Percentiles rank a stretch among this genome's conserved stretches.
These are phyloP conservation scores for Cladosporium phlei DNA, from an alignment of 2,329 filamentous ascomycete species.

Conservation along the genomic window DNA sequence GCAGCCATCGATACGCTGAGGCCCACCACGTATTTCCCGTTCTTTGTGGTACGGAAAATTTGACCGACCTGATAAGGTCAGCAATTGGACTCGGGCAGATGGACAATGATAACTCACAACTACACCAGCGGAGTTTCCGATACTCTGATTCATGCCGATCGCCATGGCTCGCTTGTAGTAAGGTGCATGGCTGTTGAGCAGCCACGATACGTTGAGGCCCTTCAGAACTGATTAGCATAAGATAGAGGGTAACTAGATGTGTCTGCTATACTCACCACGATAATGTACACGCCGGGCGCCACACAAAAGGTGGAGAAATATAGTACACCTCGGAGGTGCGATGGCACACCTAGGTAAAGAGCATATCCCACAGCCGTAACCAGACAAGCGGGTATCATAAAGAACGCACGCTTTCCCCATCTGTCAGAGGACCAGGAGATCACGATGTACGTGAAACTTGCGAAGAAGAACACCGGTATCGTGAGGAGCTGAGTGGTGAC, in stretches of 20 bases:
- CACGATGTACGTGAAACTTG: not conserved
- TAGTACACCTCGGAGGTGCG: not conserved
- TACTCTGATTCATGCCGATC: slow-evolving; percentile 2
- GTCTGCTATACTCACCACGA: no score
- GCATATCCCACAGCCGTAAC: not conserved
- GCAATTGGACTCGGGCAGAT: not conserved
- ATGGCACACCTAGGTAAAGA: not conserved
- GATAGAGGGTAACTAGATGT: no score
- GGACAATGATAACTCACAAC: not conserved
- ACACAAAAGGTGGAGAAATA: slow-evolving; percentile 1
- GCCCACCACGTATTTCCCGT: slow-evolving; percentile 1
- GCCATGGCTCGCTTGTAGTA: slow-evolving; percentile 5
- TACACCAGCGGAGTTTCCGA: not conserved
- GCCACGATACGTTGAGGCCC: slow-evolving; percentile 1
- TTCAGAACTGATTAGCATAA: no score
- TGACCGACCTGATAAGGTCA: not conserved
- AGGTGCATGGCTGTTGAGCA: slow-evolving; percentile 1
- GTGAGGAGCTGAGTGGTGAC: slow-evolving; percentile 2
- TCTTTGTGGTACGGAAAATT: not conserved
- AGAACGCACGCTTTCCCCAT: not conserved
- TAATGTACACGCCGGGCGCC: slow-evolving; percentile 1
- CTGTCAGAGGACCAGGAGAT: not conserved
- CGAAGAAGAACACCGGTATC: not conserved
- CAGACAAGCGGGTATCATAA: not conserved
- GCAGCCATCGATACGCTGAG: slow-evolving; percentile 1